A percentile compares a stretch with the other conserved stretches of the same genome.
phyloP scores from a whole-genome alignment of 306 rosid species.

The Cajanus cajan region DNA sequence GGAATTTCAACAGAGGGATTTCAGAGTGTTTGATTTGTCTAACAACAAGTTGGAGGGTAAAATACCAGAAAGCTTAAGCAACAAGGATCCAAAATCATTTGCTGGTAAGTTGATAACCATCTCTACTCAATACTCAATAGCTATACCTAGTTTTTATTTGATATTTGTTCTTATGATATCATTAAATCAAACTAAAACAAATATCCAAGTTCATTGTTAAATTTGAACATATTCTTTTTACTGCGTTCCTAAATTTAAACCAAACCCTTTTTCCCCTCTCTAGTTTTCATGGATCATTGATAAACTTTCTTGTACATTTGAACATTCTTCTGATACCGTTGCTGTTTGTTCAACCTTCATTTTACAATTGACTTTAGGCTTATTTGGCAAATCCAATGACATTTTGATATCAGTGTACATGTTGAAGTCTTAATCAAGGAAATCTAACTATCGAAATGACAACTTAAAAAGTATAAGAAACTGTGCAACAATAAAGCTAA shows the following conservation, averaged over 20 bases:
- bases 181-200: not conserved
- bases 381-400: not conserved
- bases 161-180: not conserved
- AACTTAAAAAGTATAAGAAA: not conserved
- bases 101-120: slow-evolving; percentile 42
- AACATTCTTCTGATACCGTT: not conserved
- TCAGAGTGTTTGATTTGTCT: slow-evolving; percentile 50
- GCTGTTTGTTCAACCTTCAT: not conserved
- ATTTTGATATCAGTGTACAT: not conserved
- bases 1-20: slow-evolving; percentile 37
- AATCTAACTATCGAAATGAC: not conserved
- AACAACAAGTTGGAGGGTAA: slow-evolving; percentile 57
- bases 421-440: not conserved
- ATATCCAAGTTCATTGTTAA: not conserved
- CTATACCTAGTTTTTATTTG: not conserved
- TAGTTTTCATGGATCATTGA: not conserved
- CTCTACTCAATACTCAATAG: not conserved
- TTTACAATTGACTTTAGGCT: not conserved
- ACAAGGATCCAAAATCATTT: slow-evolving; percentile 28
- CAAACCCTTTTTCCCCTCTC: not conserved
- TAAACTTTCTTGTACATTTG: not conserved
- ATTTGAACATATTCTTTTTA: not conserved
- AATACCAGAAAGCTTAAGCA: slow-evolving; percentile 47
- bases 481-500: not conserved
- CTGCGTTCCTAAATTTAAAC: not conserved